Evolutionary conservation across 2,329 filamentous ascomycete species (phyloP).

Genomic region (Aspergillus candidus): DNA sequence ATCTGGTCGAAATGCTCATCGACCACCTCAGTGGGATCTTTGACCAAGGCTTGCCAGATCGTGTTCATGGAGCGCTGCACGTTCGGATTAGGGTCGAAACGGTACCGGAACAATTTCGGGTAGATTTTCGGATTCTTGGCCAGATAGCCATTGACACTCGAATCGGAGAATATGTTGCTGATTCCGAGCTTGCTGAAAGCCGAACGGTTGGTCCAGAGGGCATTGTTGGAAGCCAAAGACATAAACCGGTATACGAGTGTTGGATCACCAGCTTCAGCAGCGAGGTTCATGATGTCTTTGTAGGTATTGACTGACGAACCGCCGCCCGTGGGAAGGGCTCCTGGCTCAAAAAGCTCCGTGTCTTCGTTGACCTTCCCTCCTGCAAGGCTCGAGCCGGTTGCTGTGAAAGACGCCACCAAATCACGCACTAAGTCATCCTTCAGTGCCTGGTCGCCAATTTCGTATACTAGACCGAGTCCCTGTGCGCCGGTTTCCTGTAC

Average conservation of each 20-base stretch:
- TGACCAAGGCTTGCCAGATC: conserved; percentile 95
- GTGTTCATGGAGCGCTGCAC: conserved; percentile 95
- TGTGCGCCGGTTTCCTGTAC: conserved; percentile 93
- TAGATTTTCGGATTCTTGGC: conserved; percentile 86
- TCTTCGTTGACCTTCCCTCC: conserved; percentile 76
- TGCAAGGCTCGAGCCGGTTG: conserved; percentile 54
- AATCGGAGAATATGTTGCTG: conserved; percentile 84
- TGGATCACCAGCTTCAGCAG: conserved; percentile 94
- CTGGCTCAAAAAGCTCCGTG: conserved; percentile 88
- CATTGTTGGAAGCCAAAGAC: conserved; percentile 91
- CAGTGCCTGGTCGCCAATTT: conserved; percentile 75
- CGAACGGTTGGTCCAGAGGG: conserved; percentile 94
- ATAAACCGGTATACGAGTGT: conserved; percentile 98
- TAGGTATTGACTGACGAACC: conserved; percentile 89
- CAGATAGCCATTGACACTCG: conserved; percentile 60
- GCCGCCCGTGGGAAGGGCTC: conserved; percentile 82
- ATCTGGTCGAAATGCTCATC: conserved; percentile 82
- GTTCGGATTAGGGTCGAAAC: conserved; percentile 90
- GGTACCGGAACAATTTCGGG: conserved; percentile 87
- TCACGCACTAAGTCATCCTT: conserved; percentile 81
- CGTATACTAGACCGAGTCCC: conserved; percentile 87
- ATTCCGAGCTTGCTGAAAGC: conserved; percentile 92
- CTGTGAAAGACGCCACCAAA: conserved; percentile 82
- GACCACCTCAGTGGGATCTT: conserved; percentile 71
- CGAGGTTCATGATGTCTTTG: conserved; percentile 91